Percentiles rank a stretch among this genome's conserved stretches.
phyloP scores from a whole-genome alignment of 352 stramenopile species.

The Globisporangium mamillatum region DNA sequence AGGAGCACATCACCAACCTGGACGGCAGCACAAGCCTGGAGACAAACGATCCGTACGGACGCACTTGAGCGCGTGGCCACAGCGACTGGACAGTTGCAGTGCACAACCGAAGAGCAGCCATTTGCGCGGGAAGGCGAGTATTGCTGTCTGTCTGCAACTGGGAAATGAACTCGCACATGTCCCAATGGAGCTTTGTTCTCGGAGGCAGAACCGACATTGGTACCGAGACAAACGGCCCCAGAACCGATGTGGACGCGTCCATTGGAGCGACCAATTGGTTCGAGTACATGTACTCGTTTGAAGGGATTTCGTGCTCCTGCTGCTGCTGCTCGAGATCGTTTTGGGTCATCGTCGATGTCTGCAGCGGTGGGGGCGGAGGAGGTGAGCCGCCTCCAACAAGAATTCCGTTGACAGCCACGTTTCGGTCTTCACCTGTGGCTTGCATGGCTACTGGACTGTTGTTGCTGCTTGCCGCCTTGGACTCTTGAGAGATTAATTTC shows the following conservation, averaged over 20 bases:
- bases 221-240: slow-evolving; percentile 81
- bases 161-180: slow-evolving; percentile 84
- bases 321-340: slow-evolving; percentile 13
- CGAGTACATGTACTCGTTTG: slow-evolving; percentile 39
- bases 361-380: slow-evolving; percentile 30
- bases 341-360: slow-evolving; percentile 16
- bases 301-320: slow-evolving; percentile 14
- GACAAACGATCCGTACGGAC: slow-evolving; percentile 96
- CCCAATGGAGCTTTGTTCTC: slow-evolving; percentile 83
- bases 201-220: slow-evolving; percentile 81
- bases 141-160: slow-evolving; percentile 78
- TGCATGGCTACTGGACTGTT: slow-evolving; percentile 3
- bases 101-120: slow-evolving; percentile 73
- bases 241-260: slow-evolving; percentile 40
- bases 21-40: slow-evolving; percentile 94
- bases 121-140: slow-evolving; percentile 61
- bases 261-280: slow-evolving; percentile 30
- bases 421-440: background rate
- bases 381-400: slow-evolving; percentile 10
- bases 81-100: slow-evolving; percentile 84
- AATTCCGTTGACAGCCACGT: background rate
- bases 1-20: slow-evolving; percentile 30
- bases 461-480: background rate
- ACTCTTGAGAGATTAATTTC: slow-evolving; percentile 27
- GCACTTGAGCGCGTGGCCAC: slow-evolving; percentile 95